Evolutionary conservation across 1,139 yeast species (phyloP).

Genomic region (Geotrichum reessii): DNA sequence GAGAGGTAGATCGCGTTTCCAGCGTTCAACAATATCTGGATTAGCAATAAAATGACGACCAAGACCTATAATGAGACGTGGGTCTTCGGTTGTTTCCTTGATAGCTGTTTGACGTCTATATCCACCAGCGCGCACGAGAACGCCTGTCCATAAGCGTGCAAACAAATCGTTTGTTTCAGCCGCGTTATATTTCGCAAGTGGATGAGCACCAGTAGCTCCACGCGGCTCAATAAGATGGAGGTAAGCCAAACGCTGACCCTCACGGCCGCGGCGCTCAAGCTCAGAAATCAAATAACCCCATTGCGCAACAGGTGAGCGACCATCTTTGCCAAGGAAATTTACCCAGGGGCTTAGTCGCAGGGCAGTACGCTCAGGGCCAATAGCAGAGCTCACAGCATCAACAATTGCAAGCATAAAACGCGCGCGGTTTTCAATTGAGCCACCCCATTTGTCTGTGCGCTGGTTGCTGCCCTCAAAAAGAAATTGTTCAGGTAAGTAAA

Average conservation of each 20-base stretch:
- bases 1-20: constrained; percentile 39
- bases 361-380: constrained; percentile 49
- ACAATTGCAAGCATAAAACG: constrained; percentile 50
- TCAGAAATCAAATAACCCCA: constrained; percentile 30
- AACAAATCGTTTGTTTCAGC: constrained; percentile 8
- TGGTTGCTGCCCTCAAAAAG: constrained; percentile 44
- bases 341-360: constrained; percentile 58
- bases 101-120: constrained; percentile 31
- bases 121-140: constrained; percentile 40
- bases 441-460: constrained; percentile 57
- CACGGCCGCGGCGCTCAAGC: constrained; percentile 30
- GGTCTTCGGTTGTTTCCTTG: constrained; percentile 32
- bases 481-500: constrained; percentile 49
- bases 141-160: constrained; percentile 38
- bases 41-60: constrained; percentile 47
- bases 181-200: constrained; percentile 2
- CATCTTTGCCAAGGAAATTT: constrained; percentile 37
- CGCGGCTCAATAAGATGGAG: constrained; percentile 46
- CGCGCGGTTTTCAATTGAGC: constrained; percentile 55
- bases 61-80: constrained; percentile 41
- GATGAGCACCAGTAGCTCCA: constrained; percentile 19
- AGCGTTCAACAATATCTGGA: constrained; percentile 48
- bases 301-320: constrained; percentile 27
- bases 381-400: constrained; percentile 43
- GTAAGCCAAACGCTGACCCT: constrained; percentile 45